A percentile compares a stretch with the other conserved stretches of the same genome.
Conservation (phyloP, 1,139 yeast species). For the Suhomyces bokatorum region DNA sequence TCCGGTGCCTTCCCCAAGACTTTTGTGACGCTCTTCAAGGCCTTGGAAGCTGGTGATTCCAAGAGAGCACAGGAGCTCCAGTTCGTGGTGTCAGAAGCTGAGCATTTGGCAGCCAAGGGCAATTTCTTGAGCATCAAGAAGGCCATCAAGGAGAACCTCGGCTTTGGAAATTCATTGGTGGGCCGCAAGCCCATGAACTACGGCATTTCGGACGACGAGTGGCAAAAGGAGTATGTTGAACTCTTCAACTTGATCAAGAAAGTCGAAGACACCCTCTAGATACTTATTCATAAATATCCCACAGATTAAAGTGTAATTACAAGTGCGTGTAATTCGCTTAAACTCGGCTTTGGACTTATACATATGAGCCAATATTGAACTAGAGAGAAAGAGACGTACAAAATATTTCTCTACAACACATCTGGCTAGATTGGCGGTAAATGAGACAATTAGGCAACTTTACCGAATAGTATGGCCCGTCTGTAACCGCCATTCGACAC, state of each 20-base stretch:
- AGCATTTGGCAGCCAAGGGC: slow-evolving; percentile 21
- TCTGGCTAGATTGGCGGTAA: too few species aligned
- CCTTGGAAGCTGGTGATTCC: slow-evolving; percentile 20
- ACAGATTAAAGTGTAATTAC: background rate
- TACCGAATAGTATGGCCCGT: too few species aligned
- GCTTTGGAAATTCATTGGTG: slow-evolving; percentile 37
- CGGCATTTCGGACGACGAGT: slow-evolving; percentile 9
- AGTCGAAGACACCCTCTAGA: slow-evolving; percentile 11
- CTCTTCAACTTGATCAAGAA: slow-evolving; percentile 12
- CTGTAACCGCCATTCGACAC: too few species aligned
- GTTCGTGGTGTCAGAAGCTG: slow-evolving; percentile 23
- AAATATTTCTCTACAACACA: too few species aligned
- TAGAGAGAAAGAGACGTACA: too few species aligned
- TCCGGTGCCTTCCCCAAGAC: slow-evolving; percentile 49
- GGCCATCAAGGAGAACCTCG: slow-evolving; percentile 34
- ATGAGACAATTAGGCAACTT: too few species aligned
- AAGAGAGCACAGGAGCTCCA: slow-evolving; percentile 22
- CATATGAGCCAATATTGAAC: too few species aligned
- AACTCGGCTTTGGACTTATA: too few species aligned
- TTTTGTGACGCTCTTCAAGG: slow-evolving; percentile 23
- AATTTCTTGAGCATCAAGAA: slow-evolving; percentile 30
- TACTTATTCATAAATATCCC: background rate
- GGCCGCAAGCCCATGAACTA: slow-evolving; percentile 21
- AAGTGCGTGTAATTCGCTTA: too few species aligned
- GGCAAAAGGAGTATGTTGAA: slow-evolving; percentile 9